Evolutionary conservation across 306 rosid species (phyloP), one percentile per base, ranked within the genome.

Genomic region (Pyrus pyrifolia): DNA sequence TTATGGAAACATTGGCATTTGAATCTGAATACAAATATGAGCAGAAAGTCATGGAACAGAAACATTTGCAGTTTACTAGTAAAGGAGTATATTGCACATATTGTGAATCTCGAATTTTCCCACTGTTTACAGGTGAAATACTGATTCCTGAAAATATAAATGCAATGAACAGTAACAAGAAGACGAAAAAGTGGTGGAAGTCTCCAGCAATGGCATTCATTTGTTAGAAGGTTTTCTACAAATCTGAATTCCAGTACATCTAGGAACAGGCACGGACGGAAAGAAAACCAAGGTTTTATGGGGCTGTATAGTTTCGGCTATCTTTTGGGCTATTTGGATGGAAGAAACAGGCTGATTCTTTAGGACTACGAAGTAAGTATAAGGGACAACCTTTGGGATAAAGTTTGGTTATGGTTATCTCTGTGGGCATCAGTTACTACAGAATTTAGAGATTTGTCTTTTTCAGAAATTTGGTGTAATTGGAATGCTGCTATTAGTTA

Each of bases 21-120:
- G 89, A 80, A 75, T 76, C 88, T 73, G 77, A 75, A 89, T 83
- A 72, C 75, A 81, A 71, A 68, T 71, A 69, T 68, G 44, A 80
- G 74, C 30, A 81, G 71, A 63, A 58, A 80, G 18, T n/a, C 63
- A 72, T 21, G 73, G 78, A 64, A 62, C 66, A 72, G 53, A 40
- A 78, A 40, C 18, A 22, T 31, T 11, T 23, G 40, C 25, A 6
- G 12, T 63, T 23, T 25, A 35, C 63, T 22, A 38, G 59, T 52
- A 35, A 35, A 35, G 51, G 55, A 72, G 8, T 71, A 79, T 46
- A 51, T 40, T 52, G 52, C 44, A 65, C 11, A 58, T 40, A 27
- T 29, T 18, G 75, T 30, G 70, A 33, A 67, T 71, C 65, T 61
- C 22, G 60, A 7, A 75, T 67, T 73, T 66, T 73, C 53, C 71